phyloP scores from a whole-genome alignment of 176 grass and related monocot species.

The Ensete glaucum region DNA sequence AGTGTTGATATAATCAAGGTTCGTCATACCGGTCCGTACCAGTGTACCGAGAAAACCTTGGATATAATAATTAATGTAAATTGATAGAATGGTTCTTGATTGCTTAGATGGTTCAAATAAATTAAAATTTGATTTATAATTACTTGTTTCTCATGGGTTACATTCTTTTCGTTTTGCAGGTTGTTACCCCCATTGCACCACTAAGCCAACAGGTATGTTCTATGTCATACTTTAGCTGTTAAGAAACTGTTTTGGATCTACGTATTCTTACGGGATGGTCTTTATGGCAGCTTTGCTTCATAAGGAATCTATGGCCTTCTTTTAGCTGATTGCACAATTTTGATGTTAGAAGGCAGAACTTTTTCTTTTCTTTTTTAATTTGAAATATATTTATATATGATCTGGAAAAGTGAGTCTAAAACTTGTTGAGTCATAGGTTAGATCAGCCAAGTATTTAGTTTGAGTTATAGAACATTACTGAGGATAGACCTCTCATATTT shows the following conservation, averaged over 20 bases:
- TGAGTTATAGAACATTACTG: background rate
- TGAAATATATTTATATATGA: no score
- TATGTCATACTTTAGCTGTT: background rate
- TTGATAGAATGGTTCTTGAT: background rate
- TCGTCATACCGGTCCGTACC: no score
- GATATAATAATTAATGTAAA: no score
- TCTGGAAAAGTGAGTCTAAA: no score
- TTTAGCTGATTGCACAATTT: background rate
- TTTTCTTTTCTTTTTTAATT: no score
- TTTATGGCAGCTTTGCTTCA: no score
- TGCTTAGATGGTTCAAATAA: background rate
- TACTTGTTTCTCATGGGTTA: background rate
- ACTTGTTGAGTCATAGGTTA: no score
- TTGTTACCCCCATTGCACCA: constrained; percentile 90
- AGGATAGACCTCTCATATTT: background rate
- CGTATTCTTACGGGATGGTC: no score
- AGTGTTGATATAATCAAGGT: no score
- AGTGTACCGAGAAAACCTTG: no score
- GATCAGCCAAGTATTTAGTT: background rate
- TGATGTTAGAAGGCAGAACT: background rate
- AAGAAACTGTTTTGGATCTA: background rate
- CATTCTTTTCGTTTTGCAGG: constrained; percentile 40
- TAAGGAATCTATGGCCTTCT: background rate
- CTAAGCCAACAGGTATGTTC: constrained; percentile 93
- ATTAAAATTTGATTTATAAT: background rate